These are phyloP conservation scores for Piper longum DNA, from an alignment of 164 flowering plant genomes.

Conservation along the genomic window DNA sequence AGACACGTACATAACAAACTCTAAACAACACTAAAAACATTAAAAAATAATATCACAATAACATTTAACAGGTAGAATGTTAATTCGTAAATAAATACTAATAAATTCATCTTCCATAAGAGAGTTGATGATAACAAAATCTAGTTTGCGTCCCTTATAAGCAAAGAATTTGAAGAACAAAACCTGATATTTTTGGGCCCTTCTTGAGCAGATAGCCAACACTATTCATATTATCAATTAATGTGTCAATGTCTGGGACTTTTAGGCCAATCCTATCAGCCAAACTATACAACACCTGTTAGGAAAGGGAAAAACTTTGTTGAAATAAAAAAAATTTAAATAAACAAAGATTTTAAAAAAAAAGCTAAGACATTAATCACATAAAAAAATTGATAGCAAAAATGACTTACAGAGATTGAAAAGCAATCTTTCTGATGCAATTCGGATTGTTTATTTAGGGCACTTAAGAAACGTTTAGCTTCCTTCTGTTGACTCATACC, in stretches of 20 bases:
- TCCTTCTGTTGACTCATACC: conserved; percentile 98
- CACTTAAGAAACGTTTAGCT: conserved; percentile 79
- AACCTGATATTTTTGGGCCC: conserved; percentile 97
- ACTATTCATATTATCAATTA: conserved; percentile 75
- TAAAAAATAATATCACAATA: neutral
- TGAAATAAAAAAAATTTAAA: neutral
- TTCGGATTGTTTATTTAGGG: conserved; percentile 81
- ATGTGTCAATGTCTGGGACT: conserved; percentile 89
- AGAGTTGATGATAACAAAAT: neutral
- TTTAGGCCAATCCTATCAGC: conserved; percentile 76
- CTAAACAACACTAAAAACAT: neutral
- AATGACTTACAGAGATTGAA: conserved; percentile 56
- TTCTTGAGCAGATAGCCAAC: conserved; percentile 89
- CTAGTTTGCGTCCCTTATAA: too few species aligned
- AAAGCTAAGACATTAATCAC: neutral
- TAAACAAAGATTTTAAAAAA: neutral
- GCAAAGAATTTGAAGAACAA: neutral
- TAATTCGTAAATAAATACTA: neutral
- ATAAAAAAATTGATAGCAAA: neutral
- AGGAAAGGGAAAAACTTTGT: conserved; percentile 4
- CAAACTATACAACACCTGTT: conserved; percentile 88
- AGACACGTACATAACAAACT: too few species aligned
- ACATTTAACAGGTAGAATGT: neutral
- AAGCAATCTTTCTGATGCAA: conserved; percentile 85
- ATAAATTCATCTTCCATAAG: neutral